phyloP scores from a whole-genome alignment of 2,329 filamentous ascomycete species.

The Pseudogymnoascus sp. region DNA sequence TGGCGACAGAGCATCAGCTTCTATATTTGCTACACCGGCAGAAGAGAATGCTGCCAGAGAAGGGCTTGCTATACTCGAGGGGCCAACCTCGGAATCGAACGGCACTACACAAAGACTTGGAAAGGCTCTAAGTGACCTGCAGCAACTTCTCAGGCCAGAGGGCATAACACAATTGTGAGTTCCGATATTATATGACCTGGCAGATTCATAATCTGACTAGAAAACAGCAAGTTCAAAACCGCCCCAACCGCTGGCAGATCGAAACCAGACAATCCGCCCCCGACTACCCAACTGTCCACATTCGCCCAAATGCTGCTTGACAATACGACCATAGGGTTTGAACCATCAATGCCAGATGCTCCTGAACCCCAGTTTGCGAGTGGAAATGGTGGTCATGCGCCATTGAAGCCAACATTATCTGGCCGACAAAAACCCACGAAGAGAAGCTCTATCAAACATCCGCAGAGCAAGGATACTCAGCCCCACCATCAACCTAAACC shows the following conservation, averaged over 20 bases:
- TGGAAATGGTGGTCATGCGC: background rate
- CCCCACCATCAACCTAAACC: background rate
- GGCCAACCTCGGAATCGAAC: constrained; percentile 53
- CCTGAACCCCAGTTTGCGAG: constrained; percentile 13
- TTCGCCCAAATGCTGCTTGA: constrained; percentile 28
- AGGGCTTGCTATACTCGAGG: constrained; percentile 61
- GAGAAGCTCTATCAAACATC: background rate
- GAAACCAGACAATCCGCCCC: constrained; percentile 12
- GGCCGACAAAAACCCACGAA: background rate
- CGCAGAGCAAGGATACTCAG: background rate
- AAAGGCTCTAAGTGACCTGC: constrained; percentile 65
- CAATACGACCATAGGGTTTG: constrained; percentile 24
- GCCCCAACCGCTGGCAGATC: constrained; percentile 32
- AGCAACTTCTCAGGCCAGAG: constrained; percentile 65
- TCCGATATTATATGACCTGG: background rate
- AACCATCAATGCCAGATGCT: constrained; percentile 17
- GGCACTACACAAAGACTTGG: constrained; percentile 60
- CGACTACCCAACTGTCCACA: constrained; percentile 22
- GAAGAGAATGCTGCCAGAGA: constrained; percentile 45
- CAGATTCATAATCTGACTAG: background rate
- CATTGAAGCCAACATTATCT: background rate
- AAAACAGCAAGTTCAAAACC: constrained; percentile 50
- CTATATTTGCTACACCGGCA: constrained; percentile 45
- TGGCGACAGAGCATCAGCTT: constrained; percentile 44
- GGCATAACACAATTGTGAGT: constrained; percentile 54